Percentiles rank a stretch among this genome's conserved stretches.
phyloP scores from a whole-genome alignment of 768 basidiomycete species.

The Hypholoma sublateritium region DNA sequence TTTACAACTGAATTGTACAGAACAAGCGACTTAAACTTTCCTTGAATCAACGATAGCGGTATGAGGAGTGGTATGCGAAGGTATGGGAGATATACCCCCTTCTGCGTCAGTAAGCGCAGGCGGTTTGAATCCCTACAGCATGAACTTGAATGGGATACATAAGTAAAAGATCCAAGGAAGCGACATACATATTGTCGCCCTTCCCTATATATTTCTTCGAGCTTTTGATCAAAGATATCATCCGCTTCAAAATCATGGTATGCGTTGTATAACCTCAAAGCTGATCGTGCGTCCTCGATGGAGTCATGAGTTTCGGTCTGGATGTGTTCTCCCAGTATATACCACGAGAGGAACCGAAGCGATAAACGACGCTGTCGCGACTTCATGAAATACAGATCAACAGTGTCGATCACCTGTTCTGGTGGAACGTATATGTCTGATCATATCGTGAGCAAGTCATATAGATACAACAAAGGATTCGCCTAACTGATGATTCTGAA shows the following conservation, averaged over 20 bases:
- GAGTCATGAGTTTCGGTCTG: constrained; percentile 96
- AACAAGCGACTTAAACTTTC: neutral
- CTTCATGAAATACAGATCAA: constrained; percentile 90
- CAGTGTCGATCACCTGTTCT: constrained; percentile 94
- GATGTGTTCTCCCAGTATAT: constrained; percentile 87
- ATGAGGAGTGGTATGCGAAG: neutral
- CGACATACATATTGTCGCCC: constrained; percentile 68
- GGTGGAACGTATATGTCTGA: constrained; percentile 95
- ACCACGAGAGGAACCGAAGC: constrained; percentile 92
- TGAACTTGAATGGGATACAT: neutral
- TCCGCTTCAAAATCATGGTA: constrained; percentile 75
- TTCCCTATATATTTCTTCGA: constrained; percentile 83
- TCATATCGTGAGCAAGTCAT: neutral
- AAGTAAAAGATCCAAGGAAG: neutral
- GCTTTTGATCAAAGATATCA: constrained; percentile 79
- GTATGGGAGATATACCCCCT: neutral
- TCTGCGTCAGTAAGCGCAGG: constrained; percentile 23
- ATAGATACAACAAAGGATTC: neutral
- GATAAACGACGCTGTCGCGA: constrained; percentile 85
- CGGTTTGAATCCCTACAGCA: constrained; percentile 56
- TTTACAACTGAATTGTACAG: neutral
- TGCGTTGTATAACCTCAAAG: constrained; percentile 81
- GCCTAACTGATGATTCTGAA: constrained; percentile 95
- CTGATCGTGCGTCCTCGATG: constrained; percentile 94
- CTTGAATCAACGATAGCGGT: neutral